phyloP scores from a whole-genome alignment of 768 basidiomycete species.

The Podaxis carcinomalis region DNA sequence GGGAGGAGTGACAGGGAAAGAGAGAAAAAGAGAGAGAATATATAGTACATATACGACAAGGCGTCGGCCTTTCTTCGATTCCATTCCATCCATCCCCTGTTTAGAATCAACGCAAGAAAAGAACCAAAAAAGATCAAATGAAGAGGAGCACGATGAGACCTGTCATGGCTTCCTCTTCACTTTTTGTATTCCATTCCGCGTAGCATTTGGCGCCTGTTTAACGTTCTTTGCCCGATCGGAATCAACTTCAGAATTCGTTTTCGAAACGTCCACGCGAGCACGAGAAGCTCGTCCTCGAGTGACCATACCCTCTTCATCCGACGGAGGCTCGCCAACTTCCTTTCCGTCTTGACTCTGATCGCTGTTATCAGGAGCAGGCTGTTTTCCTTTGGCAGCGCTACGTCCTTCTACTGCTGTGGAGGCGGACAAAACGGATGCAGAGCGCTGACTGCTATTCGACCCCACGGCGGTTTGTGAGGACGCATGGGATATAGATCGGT shows the following conservation, averaged over 20 bases:
- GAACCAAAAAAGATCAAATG: slow-evolving; percentile 1
- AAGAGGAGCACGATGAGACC: not conserved
- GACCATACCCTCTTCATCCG: slow-evolving; percentile 29
- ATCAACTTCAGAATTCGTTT: not conserved
- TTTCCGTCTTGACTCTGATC: slow-evolving; percentile 12
- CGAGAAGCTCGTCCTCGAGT: slow-evolving; percentile 31
- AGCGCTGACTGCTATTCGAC: slow-evolving; percentile 24
- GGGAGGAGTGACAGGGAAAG: not conserved
- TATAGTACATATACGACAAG: slow-evolving; percentile 10
- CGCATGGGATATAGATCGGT: slow-evolving; percentile 34
- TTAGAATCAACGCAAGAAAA: slow-evolving; percentile 6
- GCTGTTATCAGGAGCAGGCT: slow-evolving; percentile 18
- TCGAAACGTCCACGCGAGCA: slow-evolving; percentile 4
- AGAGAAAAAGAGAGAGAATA: not conserved
- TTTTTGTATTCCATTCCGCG: slow-evolving; percentile 3
- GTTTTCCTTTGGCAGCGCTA: slow-evolving; percentile 9
- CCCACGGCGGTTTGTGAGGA: slow-evolving; percentile 32
- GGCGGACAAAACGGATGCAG: slow-evolving; percentile 34
- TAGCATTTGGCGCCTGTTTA: not conserved
- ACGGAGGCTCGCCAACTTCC: slow-evolving; percentile 13
- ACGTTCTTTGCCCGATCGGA: not conserved
- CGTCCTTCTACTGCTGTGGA: slow-evolving; percentile 30
- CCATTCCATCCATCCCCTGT: slow-evolving; percentile 7
- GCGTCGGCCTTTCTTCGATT: slow-evolving; percentile 7
- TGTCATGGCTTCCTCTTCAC: slow-evolving; percentile 10